Conservation (phyloP, 257 asterid genomes). For the Paraleonurus japonicus region DNA sequence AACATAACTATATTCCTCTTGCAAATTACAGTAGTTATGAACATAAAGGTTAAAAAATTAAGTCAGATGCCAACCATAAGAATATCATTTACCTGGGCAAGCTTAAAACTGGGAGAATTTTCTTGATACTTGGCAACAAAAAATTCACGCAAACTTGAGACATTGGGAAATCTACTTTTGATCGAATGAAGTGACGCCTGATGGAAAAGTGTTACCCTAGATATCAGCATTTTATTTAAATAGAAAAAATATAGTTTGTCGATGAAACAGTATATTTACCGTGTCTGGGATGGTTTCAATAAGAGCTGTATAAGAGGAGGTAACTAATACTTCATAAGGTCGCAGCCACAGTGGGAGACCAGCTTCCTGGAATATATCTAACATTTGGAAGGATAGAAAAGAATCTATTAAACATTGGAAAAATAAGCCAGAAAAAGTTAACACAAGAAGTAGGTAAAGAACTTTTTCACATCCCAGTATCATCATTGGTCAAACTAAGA, state of each 20-base stretch:
- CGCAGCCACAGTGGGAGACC: slow-evolving; percentile 99
- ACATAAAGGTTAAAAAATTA: background rate
- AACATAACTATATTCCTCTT: background rate
- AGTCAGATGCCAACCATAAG: background rate
- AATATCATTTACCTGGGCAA: slow-evolving; percentile 75
- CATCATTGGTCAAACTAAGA: background rate
- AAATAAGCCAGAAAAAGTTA: slow-evolving; percentile 8
- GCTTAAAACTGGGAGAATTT: slow-evolving; percentile 85
- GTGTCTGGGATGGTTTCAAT: slow-evolving; percentile 99
- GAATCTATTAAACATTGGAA: slow-evolving; percentile 16
- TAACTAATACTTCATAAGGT: slow-evolving; percentile 93
- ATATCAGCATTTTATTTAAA: slow-evolving; percentile 11
- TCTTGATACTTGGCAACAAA: slow-evolving; percentile 90
- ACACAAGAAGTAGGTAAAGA: background rate
- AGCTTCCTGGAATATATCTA: slow-evolving; percentile 99
- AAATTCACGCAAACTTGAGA: slow-evolving; percentile 90
- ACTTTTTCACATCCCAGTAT: slow-evolving; percentile 12
- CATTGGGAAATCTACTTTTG: slow-evolving; percentile 84
- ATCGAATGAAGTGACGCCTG: slow-evolving; percentile 97
- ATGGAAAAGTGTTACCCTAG: slow-evolving; percentile 12
- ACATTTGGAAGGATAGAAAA: slow-evolving; percentile 36
- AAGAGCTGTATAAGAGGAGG: slow-evolving; percentile 95
- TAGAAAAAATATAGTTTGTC: background rate
- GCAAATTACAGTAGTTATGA: background rate
- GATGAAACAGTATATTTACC: slow-evolving; percentile 43